Evolutionary conservation across 106 monocot species (phyloP), one percentile per base, ranked within the genome.

Genomic region (Amphibolis antarctica): DNA sequence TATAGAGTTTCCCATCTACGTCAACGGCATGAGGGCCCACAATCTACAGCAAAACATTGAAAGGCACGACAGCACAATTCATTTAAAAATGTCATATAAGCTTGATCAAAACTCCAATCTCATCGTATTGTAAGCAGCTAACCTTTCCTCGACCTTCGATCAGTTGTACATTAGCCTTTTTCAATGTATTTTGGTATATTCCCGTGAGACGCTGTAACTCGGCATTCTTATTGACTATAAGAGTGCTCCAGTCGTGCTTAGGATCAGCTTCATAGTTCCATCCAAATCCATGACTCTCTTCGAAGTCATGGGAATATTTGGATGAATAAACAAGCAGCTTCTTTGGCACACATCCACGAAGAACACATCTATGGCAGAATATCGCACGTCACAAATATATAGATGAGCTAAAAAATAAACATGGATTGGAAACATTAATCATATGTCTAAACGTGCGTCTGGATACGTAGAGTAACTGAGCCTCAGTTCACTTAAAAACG

Each of bases 81-180:
- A 53, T 22, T 1, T 10, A 24, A 9, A 53, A 42, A n/a, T 62
- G 42, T 22, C n/a, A 47, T 25, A n/a, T 28, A 76, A 72, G 25
- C 46, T 69, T 20, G 64, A 63, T 17, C 28, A 12, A 57, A 30
- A 6, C 26, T 6, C 17, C 28, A 13, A 17, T 26, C 27, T 28
- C 36, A 7, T 29, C 4, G 17, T 28, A 19, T 10, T 19, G 60
- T 43, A 43, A 42, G 29, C 36, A 44, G 10, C 43, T 19, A 14
- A 98, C 98, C 98, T 91, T 91, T 71, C 98, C 98, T 66, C 91
- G 90, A 36, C 91, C 98, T 81, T 98, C 98, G 59, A 98, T 91
- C 62, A 98, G 71, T 66, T 82, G 71, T 1, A 98, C 98, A 44
- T 82, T 80, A 52, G 91, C 74, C 80, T 81, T 98, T 18, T 83